Conservation (phyloP, 148 eudicot genomes). For the Euryodendron excelsum region DNA sequence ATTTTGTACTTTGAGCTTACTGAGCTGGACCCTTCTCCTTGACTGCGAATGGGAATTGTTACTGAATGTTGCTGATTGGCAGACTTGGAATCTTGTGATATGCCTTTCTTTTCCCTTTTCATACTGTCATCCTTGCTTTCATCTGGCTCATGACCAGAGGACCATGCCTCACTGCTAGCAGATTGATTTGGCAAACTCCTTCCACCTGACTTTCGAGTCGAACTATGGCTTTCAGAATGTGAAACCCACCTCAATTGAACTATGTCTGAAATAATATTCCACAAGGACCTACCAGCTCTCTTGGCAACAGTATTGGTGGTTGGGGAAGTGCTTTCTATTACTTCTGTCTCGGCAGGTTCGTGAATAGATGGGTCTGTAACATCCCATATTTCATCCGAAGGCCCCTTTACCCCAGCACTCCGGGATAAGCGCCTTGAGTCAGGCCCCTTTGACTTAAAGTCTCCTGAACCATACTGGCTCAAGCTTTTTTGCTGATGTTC, state of each 20-base stretch:
- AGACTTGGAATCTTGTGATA: conserved; percentile 28
- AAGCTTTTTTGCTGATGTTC: conserved; percentile 19
- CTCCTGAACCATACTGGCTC: conserved; percentile 29
- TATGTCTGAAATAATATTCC: conserved; percentile 57
- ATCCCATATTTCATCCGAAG: conserved; percentile 66
- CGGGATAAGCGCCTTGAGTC: conserved; percentile 45
- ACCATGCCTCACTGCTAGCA: conserved; percentile 61
- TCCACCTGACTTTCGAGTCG: conserved; percentile 45
- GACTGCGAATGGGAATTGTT: conserved; percentile 22
- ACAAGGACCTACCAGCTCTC: conserved; percentile 77
- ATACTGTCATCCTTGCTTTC: conserved; percentile 34
- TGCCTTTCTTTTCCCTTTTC: conserved; percentile 28
- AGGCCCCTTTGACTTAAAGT: conserved; percentile 29
- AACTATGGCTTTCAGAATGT: conserved; percentile 45
- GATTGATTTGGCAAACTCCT: conserved; percentile 58
- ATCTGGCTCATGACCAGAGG: conserved; percentile 71
- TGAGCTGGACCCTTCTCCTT: conserved; percentile 24
- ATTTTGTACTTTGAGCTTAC: conserved; percentile 32
- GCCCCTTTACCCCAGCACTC: conserved; percentile 48
- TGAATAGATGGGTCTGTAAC: conserved; percentile 42
- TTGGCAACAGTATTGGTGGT: conserved; percentile 30
- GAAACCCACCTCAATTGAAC: conserved; percentile 58
- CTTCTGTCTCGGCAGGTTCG: conserved; percentile 34
- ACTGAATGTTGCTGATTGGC: conserved; percentile 19
- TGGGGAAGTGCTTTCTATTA: conserved; percentile 26